Conservation (phyloP, 345 rosid species). For the Hibiscus tridactylites region DNA sequence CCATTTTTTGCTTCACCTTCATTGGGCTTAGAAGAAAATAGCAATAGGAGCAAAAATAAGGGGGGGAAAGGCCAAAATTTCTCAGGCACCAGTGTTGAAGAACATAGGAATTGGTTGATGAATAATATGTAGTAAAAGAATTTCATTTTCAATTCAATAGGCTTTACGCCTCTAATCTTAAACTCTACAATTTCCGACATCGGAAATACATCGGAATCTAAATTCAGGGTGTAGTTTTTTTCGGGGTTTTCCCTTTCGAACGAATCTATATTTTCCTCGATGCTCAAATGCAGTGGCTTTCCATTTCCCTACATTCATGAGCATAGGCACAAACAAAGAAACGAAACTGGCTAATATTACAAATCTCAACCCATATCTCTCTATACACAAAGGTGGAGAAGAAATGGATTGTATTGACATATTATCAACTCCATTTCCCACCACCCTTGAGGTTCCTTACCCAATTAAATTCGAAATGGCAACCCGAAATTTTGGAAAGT, state of each 20-base stretch:
- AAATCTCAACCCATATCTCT: neutral
- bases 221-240: neutral
- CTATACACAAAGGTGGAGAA: neutral
- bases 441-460: constrained; percentile 6
- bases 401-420: constrained; percentile 10
- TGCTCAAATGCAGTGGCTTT: neutral
- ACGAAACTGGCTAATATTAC: neutral
- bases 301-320: neutral
- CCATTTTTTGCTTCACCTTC: neutral
- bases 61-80: no score
- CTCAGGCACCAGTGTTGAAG: neutral
- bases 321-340: neutral
- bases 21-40: neutral
- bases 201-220: neutral
- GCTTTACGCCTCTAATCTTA: constrained; percentile 29
- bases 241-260: neutral
- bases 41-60: no score
- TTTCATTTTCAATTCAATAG: constrained; percentile 37
- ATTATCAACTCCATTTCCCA: constrained; percentile 15
- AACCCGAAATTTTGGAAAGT: constrained; percentile 86
- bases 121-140: constrained; percentile 26
- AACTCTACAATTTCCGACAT: constrained; percentile 47
- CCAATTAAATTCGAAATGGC: constrained; percentile 51
- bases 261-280: neutral
- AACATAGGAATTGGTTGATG: neutral